A percentile compares a stretch with the other conserved stretches of the same genome.
Evolutionary conservation across 2,329 filamentous ascomycete species (phyloP).

Genomic region (Bimuria novae-zelandiae): DNA sequence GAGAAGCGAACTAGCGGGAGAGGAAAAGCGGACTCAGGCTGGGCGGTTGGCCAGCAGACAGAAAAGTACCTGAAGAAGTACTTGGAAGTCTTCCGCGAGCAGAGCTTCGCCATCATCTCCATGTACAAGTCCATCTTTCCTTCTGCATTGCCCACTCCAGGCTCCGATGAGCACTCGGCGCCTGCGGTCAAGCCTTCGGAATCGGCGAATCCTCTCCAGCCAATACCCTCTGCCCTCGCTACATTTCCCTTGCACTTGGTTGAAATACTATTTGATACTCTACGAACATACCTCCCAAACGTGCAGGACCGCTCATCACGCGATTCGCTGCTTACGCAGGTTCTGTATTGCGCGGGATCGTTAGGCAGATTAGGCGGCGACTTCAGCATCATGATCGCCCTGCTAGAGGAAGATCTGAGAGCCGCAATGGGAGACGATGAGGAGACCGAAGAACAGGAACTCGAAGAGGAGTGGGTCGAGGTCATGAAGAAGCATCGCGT

Average conservation of each 20-base stretch:
- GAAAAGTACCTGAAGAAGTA: constrained; percentile 94
- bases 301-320: constrained; percentile 78
- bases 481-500: constrained; percentile 86
- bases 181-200: constrained; percentile 28
- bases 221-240: constrained; percentile 74
- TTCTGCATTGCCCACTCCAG: constrained; percentile 54
- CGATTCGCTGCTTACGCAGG: constrained; percentile 88
- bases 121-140: constrained; percentile 93
- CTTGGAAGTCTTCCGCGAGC: constrained; percentile 96
- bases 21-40: constrained; percentile 52
- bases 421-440: constrained; percentile 44
- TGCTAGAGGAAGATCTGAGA: constrained; percentile 54
- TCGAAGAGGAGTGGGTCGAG: constrained; percentile 76
- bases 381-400: constrained; percentile 84
- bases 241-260: constrained; percentile 86
- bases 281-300: constrained; percentile 77
- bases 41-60: constrained; percentile 83
- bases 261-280: constrained; percentile 76
- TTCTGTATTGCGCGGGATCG: constrained; percentile 90
- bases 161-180: constrained; percentile 29
- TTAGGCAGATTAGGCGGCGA: constrained; percentile 88
- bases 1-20: constrained; percentile 46
- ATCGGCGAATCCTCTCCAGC: constrained; percentile 47
- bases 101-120: constrained; percentile 93
- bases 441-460: constrained; percentile 45